Conservation (phyloP, 257 asterid genomes). For the Solanum neorickii region DNA sequence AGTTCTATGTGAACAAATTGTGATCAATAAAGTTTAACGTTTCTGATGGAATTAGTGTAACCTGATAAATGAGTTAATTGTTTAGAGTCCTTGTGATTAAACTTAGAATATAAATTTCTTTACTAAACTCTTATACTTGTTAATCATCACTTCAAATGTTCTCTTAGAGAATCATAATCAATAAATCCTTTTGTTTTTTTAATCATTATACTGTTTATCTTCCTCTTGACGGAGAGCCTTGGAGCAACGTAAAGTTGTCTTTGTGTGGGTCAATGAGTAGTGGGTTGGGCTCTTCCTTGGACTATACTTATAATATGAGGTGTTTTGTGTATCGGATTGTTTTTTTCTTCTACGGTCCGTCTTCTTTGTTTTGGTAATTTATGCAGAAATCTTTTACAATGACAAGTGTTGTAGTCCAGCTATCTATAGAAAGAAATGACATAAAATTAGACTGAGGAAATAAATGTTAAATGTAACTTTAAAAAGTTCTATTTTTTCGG, state of each 20-base stretch:
- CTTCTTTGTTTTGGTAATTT: not conserved
- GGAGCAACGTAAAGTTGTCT: not conserved
- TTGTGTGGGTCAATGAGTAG: not conserved
- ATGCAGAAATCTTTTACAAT: too few species aligned
- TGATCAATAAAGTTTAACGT: constrained; percentile 13
- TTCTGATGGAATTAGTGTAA: constrained; percentile 1
- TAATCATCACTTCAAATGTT: not conserved
- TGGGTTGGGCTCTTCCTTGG: not conserved
- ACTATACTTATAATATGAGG: not conserved
- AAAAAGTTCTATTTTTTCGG: too few species aligned
- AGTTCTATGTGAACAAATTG: constrained; percentile 11
- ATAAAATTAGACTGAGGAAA: too few species aligned
- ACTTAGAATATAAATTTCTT: not conserved
- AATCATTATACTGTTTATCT: not conserved
- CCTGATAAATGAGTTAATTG: not conserved
- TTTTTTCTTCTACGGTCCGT: too few species aligned
- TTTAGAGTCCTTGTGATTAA: not conserved
- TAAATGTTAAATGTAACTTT: too few species aligned
- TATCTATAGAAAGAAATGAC: too few species aligned
- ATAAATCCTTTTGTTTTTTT: not conserved
- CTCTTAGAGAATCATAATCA: not conserved
- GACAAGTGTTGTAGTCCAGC: too few species aligned
- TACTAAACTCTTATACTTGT: not conserved
- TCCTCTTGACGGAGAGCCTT: not conserved
- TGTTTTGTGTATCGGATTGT: not conserved